Evolutionary conservation across 1,284 basidiomycete species (phyloP), one percentile per base, ranked within the genome.

Genomic region (Cryptococcus hybrid): DNA sequence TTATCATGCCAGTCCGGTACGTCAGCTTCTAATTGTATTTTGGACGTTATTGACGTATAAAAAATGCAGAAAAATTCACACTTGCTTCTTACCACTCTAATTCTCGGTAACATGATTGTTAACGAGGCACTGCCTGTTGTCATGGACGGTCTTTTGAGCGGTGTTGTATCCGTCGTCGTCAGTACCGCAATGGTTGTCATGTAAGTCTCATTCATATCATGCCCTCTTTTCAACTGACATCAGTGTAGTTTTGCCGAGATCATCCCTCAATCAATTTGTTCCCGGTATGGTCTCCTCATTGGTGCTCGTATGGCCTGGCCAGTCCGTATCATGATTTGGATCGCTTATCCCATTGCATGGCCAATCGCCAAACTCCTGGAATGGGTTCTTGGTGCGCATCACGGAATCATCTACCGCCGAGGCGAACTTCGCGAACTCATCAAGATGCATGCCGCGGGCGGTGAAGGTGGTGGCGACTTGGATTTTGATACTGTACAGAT

Each of bases 121-220:
- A 92, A 92, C 75, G 90, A 92, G 78, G 85, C 90, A 2, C 83
- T 95, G 5, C 92, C 92, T 39, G 85, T 95, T 66, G 90, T 96
- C 62, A 83, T 88, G 38, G 90, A 92, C 69, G 86, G 85, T 11
- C 81, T 94, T 48, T 82, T 96, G 4, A 90, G 90, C 30, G 89
- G 89, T 39, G 89, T 89, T 39, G 79, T 88, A 24, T 84, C 83
- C 68, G 87, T 89, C 52, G 88, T 91, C 52, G 82, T 90, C 59
- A 88, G 86, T 66, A 92, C 90, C 1, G 84, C 87, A 18, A 81
- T 92, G 49, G 90, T 92, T 62, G 89, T 92, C 64, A 88, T 91
- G 87, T 89, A 71, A 79, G 88, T 82, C 18, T 34, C 30, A 5
- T 3, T 39, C 11, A 47, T 24, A 4, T 13, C 44, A 37, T 12